Base-by-base conservation (phyloP, 768 basidiomycete species). In the Dioszegia hungarica region DNA sequence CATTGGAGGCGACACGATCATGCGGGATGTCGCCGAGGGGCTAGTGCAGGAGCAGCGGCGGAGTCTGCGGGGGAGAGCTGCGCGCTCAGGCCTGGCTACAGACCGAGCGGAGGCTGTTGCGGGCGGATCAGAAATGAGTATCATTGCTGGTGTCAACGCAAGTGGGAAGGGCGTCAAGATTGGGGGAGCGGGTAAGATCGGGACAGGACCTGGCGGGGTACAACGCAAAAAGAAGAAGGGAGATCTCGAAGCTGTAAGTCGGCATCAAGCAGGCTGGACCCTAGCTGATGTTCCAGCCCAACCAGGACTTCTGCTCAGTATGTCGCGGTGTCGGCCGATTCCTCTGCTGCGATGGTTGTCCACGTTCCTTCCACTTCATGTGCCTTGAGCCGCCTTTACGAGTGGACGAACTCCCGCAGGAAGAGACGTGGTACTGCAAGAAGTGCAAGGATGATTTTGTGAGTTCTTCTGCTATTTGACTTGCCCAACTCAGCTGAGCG, bases 281-380 rank as follows among this genome's bases (percentile, higher is more conserved):
- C 20, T 19, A 15, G 48, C 47, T 63, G 36, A 24, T 39, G 12
- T 43, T 33, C 14, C 58, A 80, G 79, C 75, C 76, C 47, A 80
- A 80, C 58, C 70, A 79, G 61, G 79, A 80, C 58, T 78, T 68
- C 48, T 80, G 79, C 60, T 78, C 78, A 5, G 63, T 77, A 0
- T 80, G 79, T 64, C 56, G 70, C 28, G 79, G 78, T 20, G 78
- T 76, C 63, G 94, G 94, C 45, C 83, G 87, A 40, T 81, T 98
- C 59, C 84, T 99, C 19, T 98, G 95, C 75, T 99, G 95, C 76
- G 95, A 98, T 75, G 92, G 93, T 19, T 99, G 95, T 74, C 90
- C 94, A 33, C 80, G 87, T 62, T 90, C 92, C 6, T 99, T 95
- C 76, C 95, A 99, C 78, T 85, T 98, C 59, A 86, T 88, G 83